Evolutionary conservation across 257 asterid genomes (phyloP).

Genomic region (Ophiorrhiza pumila): DNA sequence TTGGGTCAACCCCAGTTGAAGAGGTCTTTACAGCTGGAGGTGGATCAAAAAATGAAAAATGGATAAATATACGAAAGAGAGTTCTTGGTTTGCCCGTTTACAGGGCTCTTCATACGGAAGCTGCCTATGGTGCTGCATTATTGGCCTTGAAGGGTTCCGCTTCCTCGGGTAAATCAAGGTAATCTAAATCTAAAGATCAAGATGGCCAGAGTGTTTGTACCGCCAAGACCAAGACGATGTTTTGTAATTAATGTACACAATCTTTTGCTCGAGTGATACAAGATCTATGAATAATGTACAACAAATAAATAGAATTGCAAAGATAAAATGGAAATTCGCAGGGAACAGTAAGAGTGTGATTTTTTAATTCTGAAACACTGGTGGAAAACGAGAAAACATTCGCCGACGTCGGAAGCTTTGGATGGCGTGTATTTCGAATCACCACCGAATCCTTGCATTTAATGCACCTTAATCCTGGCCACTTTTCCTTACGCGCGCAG

Average conservation of each 20-base stretch:
- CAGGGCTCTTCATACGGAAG: conserved; percentile 77
- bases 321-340: too few relatives aligned
- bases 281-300: too few relatives aligned
- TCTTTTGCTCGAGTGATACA: too few relatives aligned
- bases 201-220: neutral
- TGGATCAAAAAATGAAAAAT: conserved; percentile 73
- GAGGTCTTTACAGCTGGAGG: conserved; percentile 90
- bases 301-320: too few relatives aligned
- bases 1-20: conserved; percentile 91
- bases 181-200: neutral
- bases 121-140: conserved; percentile 94
- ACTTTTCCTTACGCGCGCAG: too few relatives aligned
- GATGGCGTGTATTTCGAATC: neutral
- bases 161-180: conserved; percentile 16
- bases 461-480: conserved; percentile 10
- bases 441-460: conserved; percentile 18
- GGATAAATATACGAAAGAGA: conserved; percentile 78
- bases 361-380: neutral
- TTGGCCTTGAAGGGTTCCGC: conserved; percentile 65
- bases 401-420: neutral
- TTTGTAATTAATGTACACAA: too few relatives aligned
- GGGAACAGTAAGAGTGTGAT: neutral
- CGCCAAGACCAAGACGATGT: too few relatives aligned
- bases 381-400: neutral
- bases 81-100: conserved; percentile 73